Evolutionary conservation across 2,329 filamentous ascomycete genomes (phyloP).

Genomic region (Aspergillus japonicus): DNA sequence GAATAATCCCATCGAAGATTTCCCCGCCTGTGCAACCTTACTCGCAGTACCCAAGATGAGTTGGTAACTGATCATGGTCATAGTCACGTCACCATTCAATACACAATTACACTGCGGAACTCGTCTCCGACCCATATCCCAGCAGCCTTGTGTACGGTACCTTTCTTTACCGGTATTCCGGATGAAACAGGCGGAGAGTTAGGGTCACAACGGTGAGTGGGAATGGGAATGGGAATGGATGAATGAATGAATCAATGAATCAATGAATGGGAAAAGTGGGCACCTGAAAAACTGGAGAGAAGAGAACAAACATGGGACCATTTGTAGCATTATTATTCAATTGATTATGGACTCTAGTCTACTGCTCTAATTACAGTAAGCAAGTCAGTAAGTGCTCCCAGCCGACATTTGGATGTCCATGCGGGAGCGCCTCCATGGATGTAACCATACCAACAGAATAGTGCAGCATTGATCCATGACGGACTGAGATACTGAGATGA

Average conservation of each 20-base stretch:
- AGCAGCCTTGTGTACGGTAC: not conserved
- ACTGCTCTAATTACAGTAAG: too few relatives aligned
- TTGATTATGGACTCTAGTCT: too few relatives aligned
- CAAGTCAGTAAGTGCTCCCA: too few relatives aligned
- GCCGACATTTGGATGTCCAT: too few relatives aligned
- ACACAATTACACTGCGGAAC: slow-evolving; percentile 3
- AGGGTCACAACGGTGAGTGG: too few relatives aligned
- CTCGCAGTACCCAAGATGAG: too few relatives aligned
- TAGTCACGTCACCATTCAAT: slow-evolving; percentile 3
- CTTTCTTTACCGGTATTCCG: not conserved
- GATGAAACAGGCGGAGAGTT: not conserved
- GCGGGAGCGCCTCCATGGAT: too few relatives aligned
- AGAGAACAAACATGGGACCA: too few relatives aligned
- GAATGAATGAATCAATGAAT: not conserved
- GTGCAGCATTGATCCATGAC: not conserved
- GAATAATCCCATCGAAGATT: not conserved
- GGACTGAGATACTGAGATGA: not conserved
- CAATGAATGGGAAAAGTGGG: too few relatives aligned
- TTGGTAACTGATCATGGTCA: not conserved
- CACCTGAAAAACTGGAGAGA: too few relatives aligned
- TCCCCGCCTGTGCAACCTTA: not conserved
- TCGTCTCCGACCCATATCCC: not conserved
- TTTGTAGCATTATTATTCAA: too few relatives aligned
- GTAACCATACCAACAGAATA: too few relatives aligned
- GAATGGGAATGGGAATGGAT: not conserved